These are phyloP conservation scores for Margaritispora aquatica DNA, from an alignment of 495 filamentous ascomycete species.

Conservation along the genomic window DNA sequence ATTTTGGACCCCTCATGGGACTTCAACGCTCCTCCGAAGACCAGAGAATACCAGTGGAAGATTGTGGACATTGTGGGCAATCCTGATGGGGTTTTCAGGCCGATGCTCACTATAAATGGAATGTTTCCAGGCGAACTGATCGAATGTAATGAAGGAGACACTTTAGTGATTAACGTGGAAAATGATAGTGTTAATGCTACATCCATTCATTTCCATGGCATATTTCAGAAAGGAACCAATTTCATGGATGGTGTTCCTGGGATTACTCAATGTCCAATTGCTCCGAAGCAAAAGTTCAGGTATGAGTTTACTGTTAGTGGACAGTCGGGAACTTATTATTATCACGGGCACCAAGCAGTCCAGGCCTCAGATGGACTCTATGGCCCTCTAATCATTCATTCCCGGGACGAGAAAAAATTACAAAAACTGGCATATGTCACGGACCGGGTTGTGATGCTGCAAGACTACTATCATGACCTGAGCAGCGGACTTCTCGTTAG, in stretches of 20 bases:
- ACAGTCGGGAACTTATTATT: constrained; percentile 43
- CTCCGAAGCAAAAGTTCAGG: constrained; percentile 41
- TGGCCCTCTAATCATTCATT: constrained; percentile 46
- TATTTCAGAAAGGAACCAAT: constrained; percentile 54
- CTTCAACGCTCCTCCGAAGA: constrained; percentile 28
- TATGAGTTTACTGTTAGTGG: constrained; percentile 38
- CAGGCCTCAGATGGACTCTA: constrained; percentile 46
- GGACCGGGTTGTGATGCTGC: constrained; percentile 49
- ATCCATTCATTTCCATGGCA: constrained; percentile 59
- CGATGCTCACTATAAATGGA: constrained; percentile 49
- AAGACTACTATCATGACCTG: constrained; percentile 53
- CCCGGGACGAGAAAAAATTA: constrained; percentile 33
- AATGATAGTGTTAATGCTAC: constrained; percentile 40
- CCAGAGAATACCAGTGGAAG: constrained; percentile 41
- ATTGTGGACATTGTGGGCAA: constrained; percentile 42
- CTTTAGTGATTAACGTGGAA: constrained; percentile 36
- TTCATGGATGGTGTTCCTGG: constrained; percentile 57
- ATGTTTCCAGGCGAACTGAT: constrained; percentile 50
- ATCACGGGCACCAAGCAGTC: constrained; percentile 35
- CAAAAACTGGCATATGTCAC: constrained; percentile 37
- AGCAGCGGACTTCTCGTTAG: constrained; percentile 39
- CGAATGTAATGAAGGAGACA: constrained; percentile 42
- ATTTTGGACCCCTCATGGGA: constrained; percentile 41
- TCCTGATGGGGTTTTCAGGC: constrained; percentile 47
- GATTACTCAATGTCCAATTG: constrained; percentile 64